These are phyloP conservation scores for Dryadomyces quercus-mongolicae DNA, from an alignment of 2,329 filamentous ascomycete species.

Conservation along the genomic window DNA sequence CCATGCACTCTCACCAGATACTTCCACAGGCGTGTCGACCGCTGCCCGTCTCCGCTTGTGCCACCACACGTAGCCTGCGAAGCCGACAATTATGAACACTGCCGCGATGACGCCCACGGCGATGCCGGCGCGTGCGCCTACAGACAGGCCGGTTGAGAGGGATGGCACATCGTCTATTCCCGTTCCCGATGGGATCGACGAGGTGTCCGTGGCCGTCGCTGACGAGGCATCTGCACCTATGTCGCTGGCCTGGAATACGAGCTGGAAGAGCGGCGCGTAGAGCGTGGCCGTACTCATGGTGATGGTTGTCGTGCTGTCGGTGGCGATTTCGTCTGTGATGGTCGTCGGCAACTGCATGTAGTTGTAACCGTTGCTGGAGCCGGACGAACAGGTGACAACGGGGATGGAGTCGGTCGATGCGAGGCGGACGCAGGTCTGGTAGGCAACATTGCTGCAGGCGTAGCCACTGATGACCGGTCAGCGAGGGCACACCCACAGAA, in stretches of 20 bases:
- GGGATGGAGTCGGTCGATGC: slow-evolving; percentile 11
- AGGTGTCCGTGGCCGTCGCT: too few species aligned
- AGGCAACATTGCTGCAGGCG: neutral
- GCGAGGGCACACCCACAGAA: neutral
- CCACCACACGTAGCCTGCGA: neutral
- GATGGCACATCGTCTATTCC: neutral
- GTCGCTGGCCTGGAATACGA: slow-evolving; percentile 12
- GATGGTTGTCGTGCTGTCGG: neutral
- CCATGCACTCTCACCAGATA: neutral
- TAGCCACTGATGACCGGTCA: too few species aligned
- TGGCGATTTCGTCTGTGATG: slow-evolving; percentile 9
- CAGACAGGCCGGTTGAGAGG: neutral
- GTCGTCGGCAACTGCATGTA: slow-evolving; percentile 5
- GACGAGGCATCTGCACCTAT: neutral
- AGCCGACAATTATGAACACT: neutral
- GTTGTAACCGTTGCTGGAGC: slow-evolving; percentile 10
- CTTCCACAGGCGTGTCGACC: neutral
- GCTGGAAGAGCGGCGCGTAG: slow-evolving; percentile 19
- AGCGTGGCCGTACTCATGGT: slow-evolving; percentile 6
- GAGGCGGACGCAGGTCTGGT: slow-evolving; percentile 7
- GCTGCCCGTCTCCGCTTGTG: neutral
- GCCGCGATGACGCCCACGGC: neutral
- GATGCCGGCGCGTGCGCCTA: too few species aligned
- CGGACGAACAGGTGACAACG: slow-evolving; percentile 13
- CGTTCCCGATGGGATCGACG: too few species aligned